Base-by-base conservation (phyloP, 192 early-diverging fungal species). In the Coemansia asiatica region DNA sequence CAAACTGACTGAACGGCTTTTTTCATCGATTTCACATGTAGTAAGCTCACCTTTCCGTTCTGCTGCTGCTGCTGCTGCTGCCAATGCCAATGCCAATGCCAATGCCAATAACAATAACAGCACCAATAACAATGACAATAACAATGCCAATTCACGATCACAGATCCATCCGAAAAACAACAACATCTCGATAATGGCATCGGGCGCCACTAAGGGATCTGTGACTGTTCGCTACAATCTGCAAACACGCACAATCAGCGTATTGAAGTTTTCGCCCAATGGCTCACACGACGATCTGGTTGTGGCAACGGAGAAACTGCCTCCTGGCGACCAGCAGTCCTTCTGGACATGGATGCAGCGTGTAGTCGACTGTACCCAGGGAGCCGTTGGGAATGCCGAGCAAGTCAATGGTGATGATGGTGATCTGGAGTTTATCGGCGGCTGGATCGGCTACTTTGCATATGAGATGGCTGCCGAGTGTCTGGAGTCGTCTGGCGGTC, bases 401-500 rank as follows among this genome's bases (percentile, higher is more conserved):
- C 61, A 65, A n/a, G n/a, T n/a, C n/a, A n/a, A n/a, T n/a, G n/a
- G n/a, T n/a, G n/a, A n/a, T n/a, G n/a, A n/a, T n/a, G n/a, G n/a
- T 0, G 69, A 78, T 0, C 80, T 86, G 55, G 82, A 72, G 44
- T 97, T 97, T 60, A 73, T 84, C n/a, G 87, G 93, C 55, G 96
- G 96, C 0, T 82, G 95, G 76, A 78, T 95, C 0, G 96, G 96
- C 0, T 93, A 91, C 67, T 89, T 96, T 81, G 94, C 92, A 0
- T 98, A 98, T 72, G 96, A 95, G 62, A 92, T 98, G 92, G 94
- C 93, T 61, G 60, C 82, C 28, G 96, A 97, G 68, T 48, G 60
- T 15, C 10, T 29, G 57, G 57, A 16, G 13, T 15, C 35, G 36
- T 18, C 35, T 16, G 57, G 57, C 19, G 18, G 4, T 8, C 12